phyloP scores from a whole-genome alignment of 495 filamentous ascomycete genomes.

The Arthonia radiata region DNA sequence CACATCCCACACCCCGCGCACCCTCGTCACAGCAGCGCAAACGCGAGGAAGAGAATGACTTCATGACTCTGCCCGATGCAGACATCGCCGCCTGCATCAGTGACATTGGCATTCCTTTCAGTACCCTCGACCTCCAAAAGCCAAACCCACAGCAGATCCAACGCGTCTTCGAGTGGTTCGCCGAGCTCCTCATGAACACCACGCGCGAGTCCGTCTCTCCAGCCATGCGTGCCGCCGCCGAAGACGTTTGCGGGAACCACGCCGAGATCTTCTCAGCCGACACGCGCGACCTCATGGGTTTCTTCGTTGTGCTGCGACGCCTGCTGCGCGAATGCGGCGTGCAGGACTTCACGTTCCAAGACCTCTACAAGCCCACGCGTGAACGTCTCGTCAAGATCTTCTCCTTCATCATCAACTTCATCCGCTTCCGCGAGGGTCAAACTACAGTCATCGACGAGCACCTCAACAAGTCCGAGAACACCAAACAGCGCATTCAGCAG shows the following conservation, averaged over 20 bases:
- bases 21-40: not conserved
- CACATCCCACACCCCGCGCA: not conserved
- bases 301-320: constrained; percentile 53
- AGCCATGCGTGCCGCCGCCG: constrained; percentile 70
- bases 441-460: constrained; percentile 67
- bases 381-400: constrained; percentile 75
- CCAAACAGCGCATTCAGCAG: constrained; percentile 66
- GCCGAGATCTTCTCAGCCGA: constrained; percentile 64
- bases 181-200: constrained; percentile 73
- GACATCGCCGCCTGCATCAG: constrained; percentile 94
- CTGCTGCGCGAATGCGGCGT: constrained; percentile 75
- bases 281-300: constrained; percentile 77
- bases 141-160: constrained; percentile 84
- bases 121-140: constrained; percentile 69
- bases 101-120: constrained; percentile 80
- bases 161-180: constrained; percentile 93
- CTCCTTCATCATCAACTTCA: constrained; percentile 93
- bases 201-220: constrained; percentile 81
- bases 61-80: constrained; percentile 32
- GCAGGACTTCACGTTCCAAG: constrained; percentile 74
- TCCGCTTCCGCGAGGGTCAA: constrained; percentile 82
- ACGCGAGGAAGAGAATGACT: constrained; percentile 1
- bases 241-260: constrained; percentile 61
- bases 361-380: constrained; percentile 71
- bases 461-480: constrained; percentile 67